Evolutionary conservation across 106 monocot genomes (phyloP).

Genomic region (Iris macrosiphon): DNA sequence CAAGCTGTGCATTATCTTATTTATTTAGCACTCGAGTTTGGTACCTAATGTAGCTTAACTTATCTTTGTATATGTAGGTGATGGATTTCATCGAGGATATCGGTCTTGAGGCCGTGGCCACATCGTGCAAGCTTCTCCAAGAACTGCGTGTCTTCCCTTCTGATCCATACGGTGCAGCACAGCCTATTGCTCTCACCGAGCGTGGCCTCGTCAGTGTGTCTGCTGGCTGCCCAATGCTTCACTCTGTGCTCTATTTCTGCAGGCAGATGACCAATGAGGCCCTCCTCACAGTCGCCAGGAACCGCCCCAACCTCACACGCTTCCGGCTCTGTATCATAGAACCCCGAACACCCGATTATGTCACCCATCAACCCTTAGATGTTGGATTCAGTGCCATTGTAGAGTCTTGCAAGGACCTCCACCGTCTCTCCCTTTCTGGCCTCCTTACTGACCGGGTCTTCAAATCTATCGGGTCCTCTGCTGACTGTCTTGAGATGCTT

Average conservation of each 20-base stretch:
- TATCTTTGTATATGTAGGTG: constrained; percentile 37
- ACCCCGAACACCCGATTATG: constrained; percentile 51
- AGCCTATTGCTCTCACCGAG: constrained; percentile 49
- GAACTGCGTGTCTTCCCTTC: constrained; percentile 88
- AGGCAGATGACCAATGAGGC: constrained; percentile 72
- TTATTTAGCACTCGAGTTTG: too few species aligned
- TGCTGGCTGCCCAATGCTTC: constrained; percentile 51
- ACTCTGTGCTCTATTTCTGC: constrained; percentile 75
- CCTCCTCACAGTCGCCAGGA: constrained; percentile 42
- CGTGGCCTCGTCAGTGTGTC: constrained; percentile 52
- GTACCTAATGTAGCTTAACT: too few species aligned
- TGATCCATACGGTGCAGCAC: constrained; percentile 50
- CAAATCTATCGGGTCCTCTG: constrained; percentile 41
- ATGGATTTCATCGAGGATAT: constrained; percentile 81
- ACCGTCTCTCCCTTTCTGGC: constrained; percentile 66
- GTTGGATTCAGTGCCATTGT: constrained; percentile 61
- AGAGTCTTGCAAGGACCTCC: constrained; percentile 46
- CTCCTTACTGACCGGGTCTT: constrained; percentile 69
- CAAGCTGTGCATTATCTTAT: too few species aligned
- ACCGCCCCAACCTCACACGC: constrained; percentile 49
- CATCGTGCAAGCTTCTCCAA: constrained; percentile 60
- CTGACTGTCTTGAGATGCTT: constrained; percentile 58
- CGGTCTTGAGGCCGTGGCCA: constrained; percentile 66
- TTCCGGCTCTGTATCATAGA: constrained; percentile 79
- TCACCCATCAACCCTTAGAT: constrained; percentile 49